phyloP scores from a whole-genome alignment of 441 rosid species.

The Caryocar brasiliense region DNA sequence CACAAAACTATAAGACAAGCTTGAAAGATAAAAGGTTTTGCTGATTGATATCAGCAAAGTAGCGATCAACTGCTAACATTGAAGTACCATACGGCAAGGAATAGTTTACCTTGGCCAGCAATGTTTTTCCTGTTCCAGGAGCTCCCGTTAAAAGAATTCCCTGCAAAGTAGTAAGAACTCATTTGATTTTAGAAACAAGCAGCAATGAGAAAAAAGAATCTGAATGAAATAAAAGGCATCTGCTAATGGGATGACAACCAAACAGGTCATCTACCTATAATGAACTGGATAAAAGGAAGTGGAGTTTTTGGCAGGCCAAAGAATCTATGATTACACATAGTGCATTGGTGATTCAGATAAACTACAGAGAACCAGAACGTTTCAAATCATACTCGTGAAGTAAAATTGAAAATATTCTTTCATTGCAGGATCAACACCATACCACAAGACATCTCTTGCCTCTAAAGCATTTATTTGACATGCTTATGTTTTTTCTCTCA shows the following conservation, averaged over 20 bases:
- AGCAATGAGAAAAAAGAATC: background rate
- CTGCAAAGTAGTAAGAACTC: slow-evolving; percentile 29
- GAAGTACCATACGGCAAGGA: no score
- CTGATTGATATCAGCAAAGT: no score
- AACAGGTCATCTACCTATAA: background rate
- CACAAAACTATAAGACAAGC: no score
- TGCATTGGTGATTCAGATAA: no score
- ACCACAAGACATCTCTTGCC: background rate
- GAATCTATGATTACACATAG: no score
- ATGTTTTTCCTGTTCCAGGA: slow-evolving; percentile 97
- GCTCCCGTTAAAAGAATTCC: slow-evolving; percentile 98
- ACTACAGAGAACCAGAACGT: background rate
- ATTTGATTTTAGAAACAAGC: background rate
- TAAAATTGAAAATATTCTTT: background rate
- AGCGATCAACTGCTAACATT: no score
- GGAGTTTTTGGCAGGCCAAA: no score
- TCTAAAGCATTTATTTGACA: background rate
- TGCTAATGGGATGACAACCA: no score
- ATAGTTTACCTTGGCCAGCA: slow-evolving; percentile 77
- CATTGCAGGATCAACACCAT: background rate
- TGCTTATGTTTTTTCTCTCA: no score
- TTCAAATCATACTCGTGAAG: background rate
- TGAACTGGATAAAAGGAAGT: background rate
- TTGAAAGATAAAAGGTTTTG: no score
- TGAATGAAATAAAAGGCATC: background rate